These are phyloP conservation scores for Cocos nucifera DNA, from an alignment of 176 grass and related monocot species.

Conservation along the genomic window DNA sequence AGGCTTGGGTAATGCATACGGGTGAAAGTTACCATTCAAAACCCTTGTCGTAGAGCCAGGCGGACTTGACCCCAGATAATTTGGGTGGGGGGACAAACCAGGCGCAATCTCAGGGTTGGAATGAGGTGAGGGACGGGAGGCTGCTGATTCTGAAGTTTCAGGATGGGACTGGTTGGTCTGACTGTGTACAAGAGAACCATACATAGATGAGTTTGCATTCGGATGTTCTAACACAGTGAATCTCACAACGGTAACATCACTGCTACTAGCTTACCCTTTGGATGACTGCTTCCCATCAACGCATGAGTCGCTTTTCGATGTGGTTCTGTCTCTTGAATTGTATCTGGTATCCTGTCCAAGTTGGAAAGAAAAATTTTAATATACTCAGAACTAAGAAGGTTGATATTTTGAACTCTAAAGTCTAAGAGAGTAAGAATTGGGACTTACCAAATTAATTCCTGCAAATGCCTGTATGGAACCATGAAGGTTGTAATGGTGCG, in stretches of 20 bases:
- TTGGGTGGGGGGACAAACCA: constrained; percentile 23
- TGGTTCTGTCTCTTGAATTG: constrained; percentile 34
- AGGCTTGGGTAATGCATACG: constrained; percentile 34
- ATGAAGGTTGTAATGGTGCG: constrained; percentile 48
- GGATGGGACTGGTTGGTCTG: constrained; percentile 17
- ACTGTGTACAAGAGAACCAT: not conserved
- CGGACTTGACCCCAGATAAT: constrained; percentile 16
- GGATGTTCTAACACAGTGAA: too few relatives aligned
- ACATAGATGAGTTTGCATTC: not conserved
- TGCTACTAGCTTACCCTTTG: constrained; percentile 25
- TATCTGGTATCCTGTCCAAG: constrained; percentile 35
- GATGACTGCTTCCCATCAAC: constrained; percentile 35
- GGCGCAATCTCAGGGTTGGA: constrained; percentile 32
- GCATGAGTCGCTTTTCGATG: constrained; percentile 46
- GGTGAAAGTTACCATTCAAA: constrained; percentile 24
- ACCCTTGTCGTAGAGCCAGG: constrained; percentile 16
- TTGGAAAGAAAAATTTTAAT: too few relatives aligned
- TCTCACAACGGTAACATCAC: too few relatives aligned
- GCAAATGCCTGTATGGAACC: constrained; percentile 52
- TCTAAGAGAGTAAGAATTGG: too few relatives aligned
- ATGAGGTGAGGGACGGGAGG: constrained; percentile 28
- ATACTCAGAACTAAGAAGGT: too few relatives aligned
- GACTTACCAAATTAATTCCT: constrained; percentile 41
- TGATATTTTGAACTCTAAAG: too few relatives aligned
- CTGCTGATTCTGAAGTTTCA: constrained; percentile 30